Conservation (phyloP, 31 red algal genomes). For the Porphyra umbilicalis region DNA sequence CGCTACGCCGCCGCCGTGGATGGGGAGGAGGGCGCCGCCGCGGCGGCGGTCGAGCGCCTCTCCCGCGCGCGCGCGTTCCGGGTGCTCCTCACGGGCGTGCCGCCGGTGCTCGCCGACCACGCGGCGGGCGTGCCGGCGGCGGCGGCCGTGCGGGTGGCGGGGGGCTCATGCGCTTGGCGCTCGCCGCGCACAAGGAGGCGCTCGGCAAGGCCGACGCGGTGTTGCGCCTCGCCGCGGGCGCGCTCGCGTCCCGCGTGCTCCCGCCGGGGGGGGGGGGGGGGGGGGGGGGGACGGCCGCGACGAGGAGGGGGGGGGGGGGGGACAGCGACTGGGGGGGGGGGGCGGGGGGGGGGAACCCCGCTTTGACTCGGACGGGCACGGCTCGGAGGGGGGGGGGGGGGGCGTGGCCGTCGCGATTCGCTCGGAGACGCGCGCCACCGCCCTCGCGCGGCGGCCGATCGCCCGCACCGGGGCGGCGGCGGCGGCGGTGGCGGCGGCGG, state of each 20-base stretch:
- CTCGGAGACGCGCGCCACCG: not conserved
- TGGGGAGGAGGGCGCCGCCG: conserved; percentile 5
- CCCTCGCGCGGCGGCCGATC: not conserved
- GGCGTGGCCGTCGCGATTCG: not conserved
- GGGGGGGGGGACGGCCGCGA: not conserved
- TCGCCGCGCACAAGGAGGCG: conserved; percentile 46
- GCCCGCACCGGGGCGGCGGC: not conserved
- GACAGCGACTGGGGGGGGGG: not conserved
- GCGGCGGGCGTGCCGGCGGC: conserved; percentile 19
- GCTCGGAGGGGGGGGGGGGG: not conserved
- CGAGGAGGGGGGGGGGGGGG: not conserved
- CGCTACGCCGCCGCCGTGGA: conserved; percentile 28
- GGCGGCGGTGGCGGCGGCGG: not conserved
- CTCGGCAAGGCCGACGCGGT: conserved; percentile 61
- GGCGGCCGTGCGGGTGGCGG: conserved; percentile 53
- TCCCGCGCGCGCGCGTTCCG: conserved; percentile 48
- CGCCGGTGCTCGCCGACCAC: conserved; percentile 35
- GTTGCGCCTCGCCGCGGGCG: conserved; percentile 46
- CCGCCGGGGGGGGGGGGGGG: not conserved
- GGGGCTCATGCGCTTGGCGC: conserved; percentile 47
- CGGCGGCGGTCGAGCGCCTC: conserved; percentile 6
- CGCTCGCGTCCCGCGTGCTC: not conserved
- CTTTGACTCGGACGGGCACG: not conserved
- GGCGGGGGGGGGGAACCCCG: not conserved
- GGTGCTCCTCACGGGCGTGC: conserved; percentile 32